Evolutionary conservation across 208 protist genomes (phyloP).

Genomic region (Trypanosoma vivax): DNA sequence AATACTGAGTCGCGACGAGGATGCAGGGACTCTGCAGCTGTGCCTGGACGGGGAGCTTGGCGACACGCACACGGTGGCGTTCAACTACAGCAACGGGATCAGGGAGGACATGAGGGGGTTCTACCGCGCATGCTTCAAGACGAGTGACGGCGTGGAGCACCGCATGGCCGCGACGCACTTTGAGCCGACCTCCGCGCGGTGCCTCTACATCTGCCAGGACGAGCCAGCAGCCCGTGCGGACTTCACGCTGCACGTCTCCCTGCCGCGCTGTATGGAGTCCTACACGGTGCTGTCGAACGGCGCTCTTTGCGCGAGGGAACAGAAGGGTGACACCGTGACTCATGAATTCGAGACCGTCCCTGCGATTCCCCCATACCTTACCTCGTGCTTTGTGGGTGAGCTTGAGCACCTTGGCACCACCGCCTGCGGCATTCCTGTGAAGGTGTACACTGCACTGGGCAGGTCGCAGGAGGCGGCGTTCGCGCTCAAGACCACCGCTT

Average conservation of each 20-base stretch:
- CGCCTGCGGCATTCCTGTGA: conserved; percentile 57
- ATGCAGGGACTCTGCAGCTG: conserved; percentile 51
- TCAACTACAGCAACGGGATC: conserved; percentile 78
- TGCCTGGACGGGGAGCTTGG: conserved; percentile 19
- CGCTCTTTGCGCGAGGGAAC: conserved; percentile 39
- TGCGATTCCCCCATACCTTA: conserved; percentile 94
- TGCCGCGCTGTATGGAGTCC: conserved; percentile 51
- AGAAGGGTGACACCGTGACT: conserved; percentile 20
- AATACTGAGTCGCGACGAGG: conserved; percentile 34
- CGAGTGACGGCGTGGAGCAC: conserved; percentile 57
- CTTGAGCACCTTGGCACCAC: conserved; percentile 72
- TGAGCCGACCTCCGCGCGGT: conserved; percentile 91
- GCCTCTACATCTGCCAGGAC: conserved; percentile 96
- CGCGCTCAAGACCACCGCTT: conserved; percentile 67
- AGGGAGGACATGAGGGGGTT: conserved; percentile 90
- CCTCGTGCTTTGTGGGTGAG: conserved; percentile 93
- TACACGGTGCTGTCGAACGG: conserved; percentile 82
- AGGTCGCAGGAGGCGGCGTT: conserved; percentile 66
- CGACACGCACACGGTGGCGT: conserved; percentile 28
- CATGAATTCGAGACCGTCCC: conserved; percentile 84
- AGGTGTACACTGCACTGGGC: conserved; percentile 67
- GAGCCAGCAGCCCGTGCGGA: conserved; percentile 94
- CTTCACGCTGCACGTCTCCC: conserved; percentile 88
- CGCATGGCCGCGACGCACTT: conserved; percentile 95
- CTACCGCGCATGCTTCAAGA: conserved; percentile 73